These are phyloP conservation scores for Torulaspora maleeae DNA, from an alignment of 805 yeast genomes.

Conservation along the genomic window DNA sequence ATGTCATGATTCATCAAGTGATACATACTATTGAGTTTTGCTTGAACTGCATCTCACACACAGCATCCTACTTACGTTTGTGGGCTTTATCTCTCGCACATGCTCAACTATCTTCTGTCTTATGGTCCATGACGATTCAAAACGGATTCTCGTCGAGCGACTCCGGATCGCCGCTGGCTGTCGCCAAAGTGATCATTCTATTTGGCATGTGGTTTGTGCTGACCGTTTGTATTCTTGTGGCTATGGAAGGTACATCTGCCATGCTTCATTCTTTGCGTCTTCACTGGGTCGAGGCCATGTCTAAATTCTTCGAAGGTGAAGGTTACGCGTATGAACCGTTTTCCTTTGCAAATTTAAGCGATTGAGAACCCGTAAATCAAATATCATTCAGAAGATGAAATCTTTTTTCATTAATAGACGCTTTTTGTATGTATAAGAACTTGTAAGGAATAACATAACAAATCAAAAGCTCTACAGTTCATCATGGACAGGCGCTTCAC, in stretches of 20 bases:
- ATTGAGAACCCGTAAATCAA: not conserved
- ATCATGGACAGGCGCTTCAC: conserved; percentile 14
- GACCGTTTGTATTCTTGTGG: conserved; percentile 84
- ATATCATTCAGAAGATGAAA: not conserved
- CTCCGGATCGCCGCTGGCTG: conserved; percentile 55
- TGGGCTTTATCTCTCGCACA: conserved; percentile 98
- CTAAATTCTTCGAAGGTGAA: conserved; percentile 95
- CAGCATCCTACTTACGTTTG: conserved; percentile 91
- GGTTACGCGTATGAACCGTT: conserved; percentile 91
- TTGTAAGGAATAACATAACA: not conserved
- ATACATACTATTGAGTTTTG: conserved; percentile 98
- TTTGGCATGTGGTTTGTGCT: conserved; percentile 94
- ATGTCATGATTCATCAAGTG: conserved; percentile 92
- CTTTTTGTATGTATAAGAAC: conserved; percentile 1
- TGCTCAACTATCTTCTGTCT: conserved; percentile 89
- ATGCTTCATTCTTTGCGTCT: conserved; percentile 97
- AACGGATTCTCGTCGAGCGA: conserved; percentile 58
- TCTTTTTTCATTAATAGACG: not conserved
- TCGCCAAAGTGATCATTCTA: conserved; percentile 66
- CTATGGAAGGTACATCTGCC: conserved; percentile 99
- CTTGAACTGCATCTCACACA: conserved; percentile 94
- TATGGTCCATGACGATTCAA: conserved; percentile 93
- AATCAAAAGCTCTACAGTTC: conserved; percentile 12
- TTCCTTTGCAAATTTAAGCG: conserved; percentile 43
- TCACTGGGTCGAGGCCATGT: conserved; percentile 99